Evolutionary conservation across 495 filamentous ascomycete genomes (phyloP), one percentile per base, ranked within the genome.

Genomic region (Penicillium odoratum): DNA sequence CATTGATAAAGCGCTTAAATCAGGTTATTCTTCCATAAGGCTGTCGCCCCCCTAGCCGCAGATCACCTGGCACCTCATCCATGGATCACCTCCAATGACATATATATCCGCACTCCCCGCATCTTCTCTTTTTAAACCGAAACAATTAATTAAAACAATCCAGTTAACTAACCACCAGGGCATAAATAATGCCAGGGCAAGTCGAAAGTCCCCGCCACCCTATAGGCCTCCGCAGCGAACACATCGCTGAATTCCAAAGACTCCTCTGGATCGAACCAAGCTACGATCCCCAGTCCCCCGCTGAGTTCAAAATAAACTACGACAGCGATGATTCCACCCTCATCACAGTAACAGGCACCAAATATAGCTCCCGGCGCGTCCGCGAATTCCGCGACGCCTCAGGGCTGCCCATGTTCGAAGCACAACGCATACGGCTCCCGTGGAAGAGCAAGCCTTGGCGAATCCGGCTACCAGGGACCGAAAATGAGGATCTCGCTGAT

Each of bases 341-440:
- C 1, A 58, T 68, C 31, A 62, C 65, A 9, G 59, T 58, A 15
- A 68, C 59, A 26, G 65, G 62, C 1, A 56, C 45, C 13, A 59
- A 61, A 44, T 65, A 68, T n/a, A 47, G 51, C 28, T 25, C 50
- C 3, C 51, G 34, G 21, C 21, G 34, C 5, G 55, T 48, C 3
- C 59, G 65, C 5, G 65, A 68, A 29, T 62, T 65, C 52, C 65
- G 65, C 8, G 59, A 68, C 15, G 25, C 56, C 6, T 62, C 65
- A 4, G 65, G 65, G 0, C 51, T 68, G 0, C 65, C 65, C 5
- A 51, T 68, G 51, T 68, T 68, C 45, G 56, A 65, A 34, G 36
- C 29, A 7, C 40, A 51, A 3, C 29, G 40, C 7, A 16, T 43
- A 0, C 40, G 45, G 31, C 30, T 54, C 5, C 55, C 53, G 46